Evolutionary conservation across 129 eudicot genomes (phyloP).

Genomic region (Smallanthus sonchifolius): DNA sequence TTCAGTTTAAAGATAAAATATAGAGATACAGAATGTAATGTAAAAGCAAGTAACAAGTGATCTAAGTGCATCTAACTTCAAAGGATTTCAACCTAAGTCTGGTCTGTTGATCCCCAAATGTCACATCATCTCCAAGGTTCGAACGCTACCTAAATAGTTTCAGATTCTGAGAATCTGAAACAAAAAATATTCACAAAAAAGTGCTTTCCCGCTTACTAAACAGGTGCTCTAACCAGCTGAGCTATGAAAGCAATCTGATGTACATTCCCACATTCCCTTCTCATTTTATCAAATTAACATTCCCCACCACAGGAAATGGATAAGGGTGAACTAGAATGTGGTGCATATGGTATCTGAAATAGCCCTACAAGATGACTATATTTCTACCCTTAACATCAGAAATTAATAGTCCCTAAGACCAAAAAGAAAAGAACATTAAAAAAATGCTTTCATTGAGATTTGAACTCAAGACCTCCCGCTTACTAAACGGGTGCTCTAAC

Average conservation of each 20-base stretch:
- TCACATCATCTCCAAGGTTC: background rate
- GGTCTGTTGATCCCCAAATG: constrained; percentile 9
- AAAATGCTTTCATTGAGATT: constrained; percentile 62
- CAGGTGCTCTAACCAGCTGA: too few species aligned
- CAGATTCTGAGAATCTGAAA: background rate
- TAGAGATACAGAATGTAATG: too few species aligned
- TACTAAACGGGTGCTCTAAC: constrained; percentile 74
- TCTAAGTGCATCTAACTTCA: too few species aligned
- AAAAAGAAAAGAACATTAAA: background rate
- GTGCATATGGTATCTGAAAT: constrained; percentile 8
- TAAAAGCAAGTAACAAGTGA: too few species aligned
- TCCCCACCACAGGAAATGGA: too few species aligned
- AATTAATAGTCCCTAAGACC: too few species aligned
- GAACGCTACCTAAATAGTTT: background rate
- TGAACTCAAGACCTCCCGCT: constrained; percentile 99
- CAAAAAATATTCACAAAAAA: background rate
- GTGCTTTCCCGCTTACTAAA: too few species aligned
- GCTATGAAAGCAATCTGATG: too few species aligned
- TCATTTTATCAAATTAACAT: too few species aligned
- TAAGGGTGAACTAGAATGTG: too few species aligned
- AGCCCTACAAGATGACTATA: background rate
- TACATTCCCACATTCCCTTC: too few species aligned
- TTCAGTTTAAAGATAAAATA: background rate
- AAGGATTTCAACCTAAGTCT: constrained; percentile 35
- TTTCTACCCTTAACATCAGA: too few species aligned